These are phyloP conservation scores for Scleroderma citrinum DNA, from an alignment of 768 basidiomycete species.

Conservation along the genomic window DNA sequence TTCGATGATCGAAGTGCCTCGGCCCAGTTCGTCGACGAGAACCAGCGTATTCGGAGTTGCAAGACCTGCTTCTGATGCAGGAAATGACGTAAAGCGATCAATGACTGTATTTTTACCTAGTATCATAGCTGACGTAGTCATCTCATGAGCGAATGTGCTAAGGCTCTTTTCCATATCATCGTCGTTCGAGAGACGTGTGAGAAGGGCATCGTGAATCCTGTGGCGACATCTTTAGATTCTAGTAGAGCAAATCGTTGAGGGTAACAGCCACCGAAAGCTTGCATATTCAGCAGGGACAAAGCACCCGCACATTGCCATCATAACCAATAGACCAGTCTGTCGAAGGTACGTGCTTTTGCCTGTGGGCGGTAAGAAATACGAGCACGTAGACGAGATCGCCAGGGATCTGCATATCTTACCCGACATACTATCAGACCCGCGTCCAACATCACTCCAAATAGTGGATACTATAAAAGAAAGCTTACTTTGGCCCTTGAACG, in stretches of 20 bases:
- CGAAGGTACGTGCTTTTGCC: conserved; percentile 93
- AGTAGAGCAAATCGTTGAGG: not conserved
- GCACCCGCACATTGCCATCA: conserved; percentile 88
- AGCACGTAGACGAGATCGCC: not conserved
- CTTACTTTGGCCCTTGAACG: conserved; percentile 86
- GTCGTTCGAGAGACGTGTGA: conserved; percentile 89
- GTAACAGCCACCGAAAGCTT: conserved; percentile 58
- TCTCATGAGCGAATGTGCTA: conserved; percentile 94
- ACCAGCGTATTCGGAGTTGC: conserved; percentile 68
- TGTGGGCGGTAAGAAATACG: conserved; percentile 11
- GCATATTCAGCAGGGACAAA: conserved; percentile 94
- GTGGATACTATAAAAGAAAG: conserved; percentile 9
- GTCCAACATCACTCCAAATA: not conserved
- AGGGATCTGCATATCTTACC: conserved; percentile 21
- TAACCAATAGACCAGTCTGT: conserved; percentile 74
- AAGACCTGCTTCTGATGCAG: conserved; percentile 42
- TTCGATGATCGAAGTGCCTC: conserved; percentile 84
- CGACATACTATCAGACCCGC: conserved; percentile 47
- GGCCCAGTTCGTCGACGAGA: conserved; percentile 87
- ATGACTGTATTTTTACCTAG: too few species aligned
- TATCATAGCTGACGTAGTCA: conserved; percentile 90
- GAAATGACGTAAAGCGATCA: not conserved
- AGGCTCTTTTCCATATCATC: conserved; percentile 86
- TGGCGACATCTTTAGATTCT: not conserved
- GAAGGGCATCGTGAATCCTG: conserved; percentile 76